phyloP scores from a whole-genome alignment of 768 basidiomycete genomes.

The Trametes cubensis region DNA sequence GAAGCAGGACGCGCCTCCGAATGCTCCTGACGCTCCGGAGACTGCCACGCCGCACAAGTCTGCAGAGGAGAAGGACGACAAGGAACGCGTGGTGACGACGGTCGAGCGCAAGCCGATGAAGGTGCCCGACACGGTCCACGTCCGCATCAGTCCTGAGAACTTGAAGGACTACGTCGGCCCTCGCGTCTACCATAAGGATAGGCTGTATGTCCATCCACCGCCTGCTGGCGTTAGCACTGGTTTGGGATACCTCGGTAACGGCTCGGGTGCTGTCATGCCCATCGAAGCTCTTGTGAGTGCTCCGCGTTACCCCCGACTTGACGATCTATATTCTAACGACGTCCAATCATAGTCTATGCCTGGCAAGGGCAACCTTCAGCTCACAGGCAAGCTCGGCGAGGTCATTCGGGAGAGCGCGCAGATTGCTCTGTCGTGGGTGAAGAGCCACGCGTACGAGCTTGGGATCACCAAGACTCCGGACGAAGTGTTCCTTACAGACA shows the following conservation, averaged over 20 bases:
- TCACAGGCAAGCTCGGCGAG: constrained; percentile 97
- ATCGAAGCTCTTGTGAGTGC: constrained; percentile 85
- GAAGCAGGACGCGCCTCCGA: constrained; percentile 50
- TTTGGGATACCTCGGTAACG: constrained; percentile 94
- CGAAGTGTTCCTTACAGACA: constrained; percentile 81
- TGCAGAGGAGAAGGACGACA: constrained; percentile 30
- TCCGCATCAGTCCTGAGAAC: constrained; percentile 83
- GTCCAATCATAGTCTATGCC: constrained; percentile 78
- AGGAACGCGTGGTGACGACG: constrained; percentile 69
- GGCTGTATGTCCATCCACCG: constrained; percentile 79
- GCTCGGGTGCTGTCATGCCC: constrained; percentile 95
- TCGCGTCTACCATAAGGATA: constrained; percentile 91
- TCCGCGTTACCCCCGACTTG: not conserved
- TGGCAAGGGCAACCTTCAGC: constrained; percentile 87
- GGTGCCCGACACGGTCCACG: constrained; percentile 77
- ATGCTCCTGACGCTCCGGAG: constrained; percentile 40
- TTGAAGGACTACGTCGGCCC: constrained; percentile 97
- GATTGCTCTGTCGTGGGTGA: constrained; percentile 93
- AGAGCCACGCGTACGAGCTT: constrained; percentile 84
- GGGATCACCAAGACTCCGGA: constrained; percentile 76
- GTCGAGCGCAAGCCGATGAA: constrained; percentile 76
- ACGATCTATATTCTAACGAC: not conserved
- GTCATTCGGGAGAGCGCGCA: constrained; percentile 97
- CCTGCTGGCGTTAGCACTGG: constrained; percentile 96
- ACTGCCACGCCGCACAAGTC: constrained; percentile 30